Evolutionary conservation across 495 filamentous ascomycete genomes (phyloP).

Genomic region (Penicillium odoratum): DNA sequence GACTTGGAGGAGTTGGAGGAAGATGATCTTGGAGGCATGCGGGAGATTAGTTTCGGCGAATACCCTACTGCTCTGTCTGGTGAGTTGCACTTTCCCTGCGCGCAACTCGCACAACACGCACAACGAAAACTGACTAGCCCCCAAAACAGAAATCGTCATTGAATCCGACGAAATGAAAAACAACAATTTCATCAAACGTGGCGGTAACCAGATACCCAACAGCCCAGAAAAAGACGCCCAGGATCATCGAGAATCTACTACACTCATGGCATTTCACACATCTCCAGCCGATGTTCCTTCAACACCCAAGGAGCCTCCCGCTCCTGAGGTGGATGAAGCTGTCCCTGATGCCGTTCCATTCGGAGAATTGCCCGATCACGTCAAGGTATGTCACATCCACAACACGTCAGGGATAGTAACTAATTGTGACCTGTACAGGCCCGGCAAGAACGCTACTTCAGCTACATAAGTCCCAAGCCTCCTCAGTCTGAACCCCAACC

Average conservation of each 20-base stretch:
- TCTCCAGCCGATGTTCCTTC: slow-evolving; percentile 72
- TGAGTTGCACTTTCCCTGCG: slow-evolving; percentile 22
- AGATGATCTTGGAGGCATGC: slow-evolving; percentile 59
- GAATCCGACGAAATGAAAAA: slow-evolving; percentile 47
- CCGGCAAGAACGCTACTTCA: slow-evolving; percentile 48
- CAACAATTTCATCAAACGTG: slow-evolving; percentile 59
- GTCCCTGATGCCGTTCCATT: slow-evolving; percentile 41
- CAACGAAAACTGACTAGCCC: slow-evolving; percentile 23
- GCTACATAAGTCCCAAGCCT: slow-evolving; percentile 40
- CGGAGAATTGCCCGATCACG: slow-evolving; percentile 47
- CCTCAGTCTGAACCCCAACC: slow-evolving; percentile 27
- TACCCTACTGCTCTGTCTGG: slow-evolving; percentile 44
- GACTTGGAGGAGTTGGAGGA: slow-evolving; percentile 63
- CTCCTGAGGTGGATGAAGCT: slow-evolving; percentile 39
- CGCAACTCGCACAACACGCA: not conserved
- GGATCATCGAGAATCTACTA: slow-evolving; percentile 70
- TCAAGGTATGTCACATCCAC: slow-evolving; percentile 41
- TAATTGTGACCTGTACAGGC: slow-evolving; percentile 25
- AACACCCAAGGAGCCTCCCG: slow-evolving; percentile 70
- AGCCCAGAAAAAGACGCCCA: slow-evolving; percentile 69
- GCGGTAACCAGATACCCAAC: slow-evolving; percentile 56
- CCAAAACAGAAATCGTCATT: slow-evolving; percentile 54
- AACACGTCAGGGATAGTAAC: slow-evolving; percentile 2
- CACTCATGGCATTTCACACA: slow-evolving; percentile 81
- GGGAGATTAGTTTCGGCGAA: slow-evolving; percentile 45